Evolutionary conservation across 2,329 filamentous ascomycete genomes (phyloP).

Genomic region (Cladobotryum mycophilum): DNA sequence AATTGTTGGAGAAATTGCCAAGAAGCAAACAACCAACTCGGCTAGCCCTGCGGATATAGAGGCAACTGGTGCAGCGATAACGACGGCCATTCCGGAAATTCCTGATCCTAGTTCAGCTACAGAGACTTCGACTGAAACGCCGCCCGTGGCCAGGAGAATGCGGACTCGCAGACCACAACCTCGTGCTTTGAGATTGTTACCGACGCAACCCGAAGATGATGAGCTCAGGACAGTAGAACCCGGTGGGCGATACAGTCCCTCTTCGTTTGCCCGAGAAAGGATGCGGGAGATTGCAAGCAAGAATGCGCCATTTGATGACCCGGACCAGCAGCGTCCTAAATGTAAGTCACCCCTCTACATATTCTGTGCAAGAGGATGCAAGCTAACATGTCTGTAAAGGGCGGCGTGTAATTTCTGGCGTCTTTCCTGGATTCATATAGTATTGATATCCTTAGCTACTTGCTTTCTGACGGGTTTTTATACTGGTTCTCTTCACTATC

Average conservation of each 20-base stretch:
- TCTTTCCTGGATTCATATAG: slow-evolving; percentile 12
- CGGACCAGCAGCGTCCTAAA: slow-evolving; percentile 32
- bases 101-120: slow-evolving; percentile 8
- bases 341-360: slow-evolving; percentile 27
- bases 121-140: slow-evolving; percentile 11
- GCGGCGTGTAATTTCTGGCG: slow-evolving; percentile 8
- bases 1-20: slow-evolving; percentile 9
- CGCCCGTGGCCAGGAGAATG: slow-evolving; percentile 15
- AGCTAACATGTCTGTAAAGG: slow-evolving; percentile 2
- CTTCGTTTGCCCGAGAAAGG: slow-evolving; percentile 37
- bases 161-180: slow-evolving; percentile 23
- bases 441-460: not conserved
- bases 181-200: slow-evolving; percentile 24
- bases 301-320: slow-evolving; percentile 38
- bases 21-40: not conserved
- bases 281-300: slow-evolving; percentile 39
- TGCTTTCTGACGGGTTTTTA: not conserved
- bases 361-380: not conserved
- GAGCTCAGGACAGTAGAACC: slow-evolving; percentile 23
- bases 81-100: not conserved
- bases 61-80: not conserved
- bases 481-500: not conserved
- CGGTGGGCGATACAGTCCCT: slow-evolving; percentile 34
- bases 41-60: slow-evolving; percentile 1
- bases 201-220: slow-evolving; percentile 31